phyloP scores from a whole-genome alignment of 495 filamentous ascomycete genomes.

The Delitschia confertaspora region DNA sequence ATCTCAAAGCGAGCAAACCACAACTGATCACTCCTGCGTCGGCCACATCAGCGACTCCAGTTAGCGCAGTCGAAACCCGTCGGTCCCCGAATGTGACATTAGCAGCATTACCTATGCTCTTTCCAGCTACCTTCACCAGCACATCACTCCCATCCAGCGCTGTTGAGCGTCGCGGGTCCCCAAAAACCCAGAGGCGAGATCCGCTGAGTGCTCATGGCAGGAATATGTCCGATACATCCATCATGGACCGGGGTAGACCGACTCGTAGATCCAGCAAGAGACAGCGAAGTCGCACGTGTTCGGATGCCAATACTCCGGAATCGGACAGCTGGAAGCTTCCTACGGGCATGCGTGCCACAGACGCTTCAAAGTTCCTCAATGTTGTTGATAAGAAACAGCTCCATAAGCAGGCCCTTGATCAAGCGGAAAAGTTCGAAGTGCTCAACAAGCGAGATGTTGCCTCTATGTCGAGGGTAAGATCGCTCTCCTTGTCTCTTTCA shows the following conservation, averaged over 20 bases:
- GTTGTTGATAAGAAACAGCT: slow-evolving; percentile 46
- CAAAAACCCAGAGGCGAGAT: slow-evolving; percentile 21
- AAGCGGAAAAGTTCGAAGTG: slow-evolving; percentile 59
- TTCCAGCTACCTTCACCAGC: slow-evolving; percentile 20
- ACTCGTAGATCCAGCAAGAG: slow-evolving; percentile 38
- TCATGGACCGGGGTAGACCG: slow-evolving; percentile 52
- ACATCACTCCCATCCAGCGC: slow-evolving; percentile 15
- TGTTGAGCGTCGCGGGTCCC: slow-evolving; percentile 20
- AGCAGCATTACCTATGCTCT: slow-evolving; percentile 10
- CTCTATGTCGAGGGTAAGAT: slow-evolving; percentile 49
- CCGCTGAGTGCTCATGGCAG: slow-evolving; percentile 35
- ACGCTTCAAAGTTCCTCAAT: slow-evolving; percentile 42
- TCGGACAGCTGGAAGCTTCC: slow-evolving; percentile 42
- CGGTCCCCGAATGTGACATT: slow-evolving; percentile 20
- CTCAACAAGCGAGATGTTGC: slow-evolving; percentile 60
- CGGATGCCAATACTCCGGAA: slow-evolving; percentile 30
- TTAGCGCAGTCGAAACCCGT: slow-evolving; percentile 17
- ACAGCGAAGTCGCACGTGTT: slow-evolving; percentile 23
- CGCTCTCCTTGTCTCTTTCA: not conserved
- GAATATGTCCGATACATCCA: slow-evolving; percentile 49
- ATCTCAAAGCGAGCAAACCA: slow-evolving; percentile 21
- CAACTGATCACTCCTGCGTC: slow-evolving; percentile 17
- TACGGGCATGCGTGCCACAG: slow-evolving; percentile 45
- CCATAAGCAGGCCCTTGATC: slow-evolving; percentile 53
- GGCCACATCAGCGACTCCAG: slow-evolving; percentile 17